Percentiles rank a stretch among this genome's conserved stretches.
phyloP scores from a whole-genome alignment of 495 filamentous ascomycete genomes.

The Lineolata rhizophorae region DNA sequence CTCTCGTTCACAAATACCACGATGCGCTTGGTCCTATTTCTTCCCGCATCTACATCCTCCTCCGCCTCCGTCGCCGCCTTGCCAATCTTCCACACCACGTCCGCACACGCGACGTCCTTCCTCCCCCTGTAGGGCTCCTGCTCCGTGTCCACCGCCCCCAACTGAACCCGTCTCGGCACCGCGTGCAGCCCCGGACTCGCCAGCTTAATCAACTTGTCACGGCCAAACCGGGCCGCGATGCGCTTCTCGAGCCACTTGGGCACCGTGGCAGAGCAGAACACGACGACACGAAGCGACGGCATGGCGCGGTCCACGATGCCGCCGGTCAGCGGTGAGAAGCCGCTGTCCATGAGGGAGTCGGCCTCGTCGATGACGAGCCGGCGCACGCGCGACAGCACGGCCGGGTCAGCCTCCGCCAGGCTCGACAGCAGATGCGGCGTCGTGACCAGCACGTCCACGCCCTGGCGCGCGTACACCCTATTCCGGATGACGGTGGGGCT shows the following conservation, averaged over 20 bases:
- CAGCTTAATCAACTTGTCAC: conserved; percentile 61
- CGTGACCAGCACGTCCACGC: conserved; percentile 68
- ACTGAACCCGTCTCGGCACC: conserved; percentile 81
- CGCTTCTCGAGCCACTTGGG: conserved; percentile 67
- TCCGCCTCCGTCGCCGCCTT: conserved; percentile 37
- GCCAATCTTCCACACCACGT: conserved; percentile 82
- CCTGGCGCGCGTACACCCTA: conserved; percentile 55
- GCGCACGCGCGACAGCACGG: conserved; percentile 65
- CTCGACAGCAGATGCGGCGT: conserved; percentile 77
- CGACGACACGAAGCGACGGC: conserved; percentile 65
- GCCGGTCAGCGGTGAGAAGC: conserved; percentile 64
- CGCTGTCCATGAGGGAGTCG: conserved; percentile 82
- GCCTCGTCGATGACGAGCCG: conserved; percentile 88
- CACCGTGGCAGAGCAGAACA: conserved; percentile 93
- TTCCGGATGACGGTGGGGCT: conserved; percentile 62
- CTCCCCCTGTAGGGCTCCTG: conserved; percentile 80
- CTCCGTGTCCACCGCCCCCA: conserved; percentile 79
- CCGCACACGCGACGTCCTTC: conserved; percentile 75
- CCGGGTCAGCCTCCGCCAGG: conserved; percentile 68
- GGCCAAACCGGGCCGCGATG: conserved; percentile 46
- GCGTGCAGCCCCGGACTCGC: conserved; percentile 90
- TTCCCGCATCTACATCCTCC: conserved; percentile 21
- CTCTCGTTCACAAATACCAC: conserved; percentile 97
- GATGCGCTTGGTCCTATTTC: conserved; percentile 54
- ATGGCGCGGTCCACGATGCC: conserved; percentile 54